phyloP scores from a whole-genome alignment of 2,329 filamentous ascomycete species.

The Trematosphaeria pertusa region DNA sequence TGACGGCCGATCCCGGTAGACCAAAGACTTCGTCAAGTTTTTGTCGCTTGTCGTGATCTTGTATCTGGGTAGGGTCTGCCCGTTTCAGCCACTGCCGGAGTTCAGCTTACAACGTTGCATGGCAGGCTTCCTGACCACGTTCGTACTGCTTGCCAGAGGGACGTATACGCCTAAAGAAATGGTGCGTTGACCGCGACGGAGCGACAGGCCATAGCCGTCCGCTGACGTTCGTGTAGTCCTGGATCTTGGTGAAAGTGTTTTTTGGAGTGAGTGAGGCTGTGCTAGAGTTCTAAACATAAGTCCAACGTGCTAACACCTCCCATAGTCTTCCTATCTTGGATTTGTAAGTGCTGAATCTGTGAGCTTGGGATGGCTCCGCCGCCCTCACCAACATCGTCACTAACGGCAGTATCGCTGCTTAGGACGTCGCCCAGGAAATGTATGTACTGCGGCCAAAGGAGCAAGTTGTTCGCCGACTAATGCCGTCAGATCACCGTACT shows the following conservation, averaged over 20 bases:
- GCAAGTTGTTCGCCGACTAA: constrained; percentile 16
- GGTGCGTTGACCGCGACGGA: constrained; percentile 39
- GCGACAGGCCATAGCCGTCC: background rate
- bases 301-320: constrained; percentile 14
- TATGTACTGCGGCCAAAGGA: constrained; percentile 16
- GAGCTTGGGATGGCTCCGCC: constrained; percentile 12
- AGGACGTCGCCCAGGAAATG: constrained; percentile 58
- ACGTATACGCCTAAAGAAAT: constrained; percentile 70
- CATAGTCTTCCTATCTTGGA: constrained; percentile 70
- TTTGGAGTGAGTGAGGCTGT: constrained; percentile 62
- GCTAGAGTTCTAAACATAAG: constrained; percentile 3
- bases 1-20: constrained; percentile 48
- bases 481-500: constrained; percentile 54
- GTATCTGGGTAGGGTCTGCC: constrained; percentile 67
- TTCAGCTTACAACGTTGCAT: constrained; percentile 4
- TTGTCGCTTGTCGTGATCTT: constrained; percentile 78
- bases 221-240: constrained; percentile 54
- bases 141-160: constrained; percentile 77
- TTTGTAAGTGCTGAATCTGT: constrained; percentile 61
- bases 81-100: background rate
- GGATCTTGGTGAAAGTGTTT: constrained; percentile 80
- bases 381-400: constrained; percentile 17
- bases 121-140: constrained; percentile 83
- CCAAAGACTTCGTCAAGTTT: constrained; percentile 89
- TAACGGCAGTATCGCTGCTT: constrained; percentile 28